phyloP scores from a whole-genome alignment of 768 basidiomycete species.

The Heimioporus sp. region DNA sequence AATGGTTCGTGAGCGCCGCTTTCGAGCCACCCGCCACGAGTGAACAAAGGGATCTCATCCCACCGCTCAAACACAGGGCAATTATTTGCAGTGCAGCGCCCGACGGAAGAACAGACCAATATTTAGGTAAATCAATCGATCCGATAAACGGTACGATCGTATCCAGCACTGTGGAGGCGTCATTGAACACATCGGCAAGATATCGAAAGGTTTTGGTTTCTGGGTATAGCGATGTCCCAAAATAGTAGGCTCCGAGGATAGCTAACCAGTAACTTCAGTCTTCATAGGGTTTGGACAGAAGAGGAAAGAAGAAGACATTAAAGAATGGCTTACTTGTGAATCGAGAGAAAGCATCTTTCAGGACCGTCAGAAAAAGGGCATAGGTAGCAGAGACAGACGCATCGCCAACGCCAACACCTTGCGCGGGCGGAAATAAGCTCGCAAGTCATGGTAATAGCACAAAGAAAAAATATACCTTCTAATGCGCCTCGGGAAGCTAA shows the following conservation, averaged over 20 bases:
- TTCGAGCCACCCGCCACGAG: slow-evolving; percentile 71
- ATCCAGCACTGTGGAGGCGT: slow-evolving; percentile 57
- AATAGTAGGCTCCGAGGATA: slow-evolving; percentile 57
- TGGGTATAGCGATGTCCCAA: slow-evolving; percentile 64
- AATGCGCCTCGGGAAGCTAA: slow-evolving; percentile 66
- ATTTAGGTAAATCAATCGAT: slow-evolving; percentile 24
- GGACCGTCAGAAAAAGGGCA: slow-evolving; percentile 60
- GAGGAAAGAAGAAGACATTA: too few relatives aligned
- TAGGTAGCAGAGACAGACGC: slow-evolving; percentile 63
- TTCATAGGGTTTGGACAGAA: not conserved
- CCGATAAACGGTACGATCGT: slow-evolving; percentile 56
- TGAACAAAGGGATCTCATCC: slow-evolving; percentile 55
- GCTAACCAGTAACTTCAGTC: slow-evolving; percentile 37
- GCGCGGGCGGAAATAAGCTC: not conserved
- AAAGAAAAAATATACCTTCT: slow-evolving; percentile 44
- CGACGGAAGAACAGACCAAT: slow-evolving; percentile 33
- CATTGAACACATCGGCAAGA: slow-evolving; percentile 66
- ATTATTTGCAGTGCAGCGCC: slow-evolving; percentile 39
- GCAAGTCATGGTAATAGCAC: not conserved
- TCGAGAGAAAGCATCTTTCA: slow-evolving; percentile 64
- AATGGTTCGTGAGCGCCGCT: slow-evolving; percentile 65
- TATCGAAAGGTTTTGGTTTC: slow-evolving; percentile 72
- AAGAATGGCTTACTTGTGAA: slow-evolving; percentile 50
- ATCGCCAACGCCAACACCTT: slow-evolving; percentile 71
- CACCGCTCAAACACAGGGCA: slow-evolving; percentile 57